phyloP scores from a whole-genome alignment of 768 basidiomycete species.

The Auricularia cornea region DNA sequence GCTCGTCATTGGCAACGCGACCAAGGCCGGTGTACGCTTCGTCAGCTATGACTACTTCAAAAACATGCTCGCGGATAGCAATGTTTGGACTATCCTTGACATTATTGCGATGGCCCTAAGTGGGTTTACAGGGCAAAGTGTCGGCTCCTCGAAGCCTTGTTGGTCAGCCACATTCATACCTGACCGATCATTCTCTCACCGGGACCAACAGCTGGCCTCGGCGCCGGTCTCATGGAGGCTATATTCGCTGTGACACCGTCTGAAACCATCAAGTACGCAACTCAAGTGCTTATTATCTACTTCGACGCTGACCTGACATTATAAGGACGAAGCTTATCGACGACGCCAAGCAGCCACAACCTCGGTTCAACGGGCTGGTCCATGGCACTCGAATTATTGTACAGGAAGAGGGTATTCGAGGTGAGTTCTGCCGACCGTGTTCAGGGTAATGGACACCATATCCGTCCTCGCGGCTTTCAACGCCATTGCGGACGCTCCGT shows the following conservation, averaged over 20 bases:
- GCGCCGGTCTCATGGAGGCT: slow-evolving; percentile 86
- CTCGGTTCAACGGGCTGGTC: slow-evolving; percentile 77
- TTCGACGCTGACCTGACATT: not conserved
- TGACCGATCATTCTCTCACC: not conserved
- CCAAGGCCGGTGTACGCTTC: slow-evolving; percentile 95
- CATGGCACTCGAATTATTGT: slow-evolving; percentile 81
- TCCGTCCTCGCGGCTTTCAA: no score
- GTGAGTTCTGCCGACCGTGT: no score
- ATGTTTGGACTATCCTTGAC: slow-evolving; percentile 61
- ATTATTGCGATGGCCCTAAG: no score
- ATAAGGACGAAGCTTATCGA: slow-evolving; percentile 95
- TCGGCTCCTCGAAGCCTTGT: not conserved
- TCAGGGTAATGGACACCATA: no score
- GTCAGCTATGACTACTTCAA: slow-evolving; percentile 94
- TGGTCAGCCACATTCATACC: not conserved
- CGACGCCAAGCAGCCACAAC: slow-evolving; percentile 77
- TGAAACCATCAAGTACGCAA: slow-evolving; percentile 90
- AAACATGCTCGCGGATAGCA: slow-evolving; percentile 63
- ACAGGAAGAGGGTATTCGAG: slow-evolving; percentile 72
- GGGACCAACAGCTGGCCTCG: slow-evolving; percentile 28
- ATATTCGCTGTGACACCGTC: slow-evolving; percentile 93
- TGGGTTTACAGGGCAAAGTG: slow-evolving; percentile 14
- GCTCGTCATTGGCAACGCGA: slow-evolving; percentile 80
- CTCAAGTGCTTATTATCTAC: not conserved
- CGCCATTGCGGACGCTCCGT: no score